Evolutionary conservation across 1,284 basidiomycete species (phyloP).

Genomic region (Vanrija humicola): DNA sequence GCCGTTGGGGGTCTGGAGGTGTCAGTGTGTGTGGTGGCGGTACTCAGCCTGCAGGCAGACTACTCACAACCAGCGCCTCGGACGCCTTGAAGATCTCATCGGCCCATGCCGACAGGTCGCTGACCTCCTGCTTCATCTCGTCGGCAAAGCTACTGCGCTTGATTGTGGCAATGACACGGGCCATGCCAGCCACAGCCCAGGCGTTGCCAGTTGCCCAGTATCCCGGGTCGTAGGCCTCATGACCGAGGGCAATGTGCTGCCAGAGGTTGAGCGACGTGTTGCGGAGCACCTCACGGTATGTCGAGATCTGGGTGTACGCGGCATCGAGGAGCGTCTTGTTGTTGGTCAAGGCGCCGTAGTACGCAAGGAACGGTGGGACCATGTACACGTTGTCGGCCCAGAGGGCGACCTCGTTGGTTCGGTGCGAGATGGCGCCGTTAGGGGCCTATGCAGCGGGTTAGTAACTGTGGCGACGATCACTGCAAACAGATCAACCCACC

Average conservation of each 20-base stretch:
- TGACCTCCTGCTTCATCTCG: slow-evolving; percentile 41
- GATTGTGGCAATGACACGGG: slow-evolving; percentile 53
- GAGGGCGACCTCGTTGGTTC: slow-evolving; percentile 41
- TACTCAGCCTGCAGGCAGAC: not conserved
- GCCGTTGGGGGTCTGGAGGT: slow-evolving; percentile 53
- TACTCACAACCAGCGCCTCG: slow-evolving; percentile 39
- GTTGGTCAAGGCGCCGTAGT: slow-evolving; percentile 68
- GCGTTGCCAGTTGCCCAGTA: slow-evolving; percentile 52
- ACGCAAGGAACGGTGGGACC: slow-evolving; percentile 82
- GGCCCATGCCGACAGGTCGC: slow-evolving; percentile 51
- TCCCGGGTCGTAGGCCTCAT: slow-evolving; percentile 31
- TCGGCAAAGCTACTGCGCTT: slow-evolving; percentile 39
- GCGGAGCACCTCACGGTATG: slow-evolving; percentile 62
- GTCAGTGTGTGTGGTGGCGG: not conserved
- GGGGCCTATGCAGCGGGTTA: slow-evolving; percentile 48
- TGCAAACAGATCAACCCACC: slow-evolving; percentile 26
- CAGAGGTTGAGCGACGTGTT: slow-evolving; percentile 34
- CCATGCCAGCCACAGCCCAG: slow-evolving; percentile 55
- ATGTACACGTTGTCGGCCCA: slow-evolving; percentile 61
- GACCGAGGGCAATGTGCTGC: slow-evolving; percentile 42
- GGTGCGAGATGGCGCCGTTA: slow-evolving; percentile 77
- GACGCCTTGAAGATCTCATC: slow-evolving; percentile 50
- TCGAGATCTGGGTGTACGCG: slow-evolving; percentile 71
- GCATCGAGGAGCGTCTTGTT: slow-evolving; percentile 66
- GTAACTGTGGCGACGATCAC: not conserved